Evolutionary conservation across 1,284 basidiomycete genomes (phyloP).

Genomic region (Vanrija humicola): DNA sequence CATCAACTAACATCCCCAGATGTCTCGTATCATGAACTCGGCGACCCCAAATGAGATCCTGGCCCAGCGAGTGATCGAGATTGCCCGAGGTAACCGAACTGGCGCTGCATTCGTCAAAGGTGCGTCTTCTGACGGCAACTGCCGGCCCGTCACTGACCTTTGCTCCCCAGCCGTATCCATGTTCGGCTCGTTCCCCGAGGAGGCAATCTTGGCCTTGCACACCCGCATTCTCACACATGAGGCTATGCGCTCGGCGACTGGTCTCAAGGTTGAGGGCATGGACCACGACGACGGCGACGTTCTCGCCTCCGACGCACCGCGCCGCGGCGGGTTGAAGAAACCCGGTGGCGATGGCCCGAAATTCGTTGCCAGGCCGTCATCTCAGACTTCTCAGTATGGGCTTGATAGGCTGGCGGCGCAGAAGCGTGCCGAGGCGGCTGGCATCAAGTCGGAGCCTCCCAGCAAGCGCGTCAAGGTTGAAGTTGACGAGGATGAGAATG

Average conservation of each 20-base stretch:
- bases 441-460: constrained; percentile 50
- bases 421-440: constrained; percentile 62
- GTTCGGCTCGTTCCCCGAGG: constrained; percentile 79
- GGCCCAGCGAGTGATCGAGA: constrained; percentile 70
- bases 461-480: constrained; percentile 66
- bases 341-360: constrained; percentile 69
- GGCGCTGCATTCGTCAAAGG: constrained; percentile 62
- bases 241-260: constrained; percentile 50
- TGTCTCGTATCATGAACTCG: constrained; percentile 71
- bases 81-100: constrained; percentile 65
- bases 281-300: constrained; percentile 75
- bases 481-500: constrained; percentile 49
- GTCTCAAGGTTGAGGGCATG: constrained; percentile 57
- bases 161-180: constrained; percentile 60
- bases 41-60: constrained; percentile 78
- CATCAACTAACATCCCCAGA: constrained; percentile 47
- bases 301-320: constrained; percentile 67
- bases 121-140: constrained; percentile 25
- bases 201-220: constrained; percentile 59
- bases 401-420: constrained; percentile 81
- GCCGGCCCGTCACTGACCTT: background rate
- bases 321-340: constrained; percentile 72
- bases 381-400: constrained; percentile 72
- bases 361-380: constrained; percentile 67
- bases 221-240: constrained; percentile 60